phyloP scores from a whole-genome alignment of 1,284 basidiomycete species.

The Takashimella tepidaria region DNA sequence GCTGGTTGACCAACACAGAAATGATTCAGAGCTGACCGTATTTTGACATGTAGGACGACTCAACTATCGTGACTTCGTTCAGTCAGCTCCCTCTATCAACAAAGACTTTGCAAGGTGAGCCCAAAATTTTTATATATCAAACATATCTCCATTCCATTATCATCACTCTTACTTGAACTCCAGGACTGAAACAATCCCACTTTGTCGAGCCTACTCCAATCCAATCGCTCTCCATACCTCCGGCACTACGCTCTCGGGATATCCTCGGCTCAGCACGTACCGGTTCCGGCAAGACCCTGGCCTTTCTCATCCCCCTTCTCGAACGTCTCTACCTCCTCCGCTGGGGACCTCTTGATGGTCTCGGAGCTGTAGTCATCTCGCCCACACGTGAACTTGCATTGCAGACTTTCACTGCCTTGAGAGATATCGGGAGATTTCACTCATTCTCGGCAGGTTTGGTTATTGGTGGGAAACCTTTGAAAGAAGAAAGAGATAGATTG shows the following conservation, averaged over 20 bases:
- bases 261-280: slow-evolving; percentile 73
- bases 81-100: slow-evolving; percentile 46
- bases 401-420: slow-evolving; percentile 93
- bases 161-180: neutral
- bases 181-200: slow-evolving; percentile 76
- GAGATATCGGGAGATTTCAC: slow-evolving; percentile 85
- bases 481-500: slow-evolving; percentile 84
- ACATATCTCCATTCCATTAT: neutral
- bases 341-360: slow-evolving; percentile 75
- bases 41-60: slow-evolving; percentile 20
- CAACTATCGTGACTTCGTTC: slow-evolving; percentile 39
- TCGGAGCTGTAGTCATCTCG: slow-evolving; percentile 90
- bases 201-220: slow-evolving; percentile 85
- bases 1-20: neutral
- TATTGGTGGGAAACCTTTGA: slow-evolving; percentile 93
- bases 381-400: slow-evolving; percentile 94
- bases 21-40: neutral
- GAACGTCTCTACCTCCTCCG: slow-evolving; percentile 67
- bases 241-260: slow-evolving; percentile 62
- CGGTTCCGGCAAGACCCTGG: slow-evolving; percentile 77
- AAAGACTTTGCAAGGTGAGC: slow-evolving; percentile 41
- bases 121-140: too few relatives aligned
- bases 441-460: slow-evolving; percentile 91
- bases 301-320: slow-evolving; percentile 71
- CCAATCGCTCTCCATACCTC: slow-evolving; percentile 60